phyloP scores from a whole-genome alignment of 257 asterid species.

The Solanum phureja region DNA sequence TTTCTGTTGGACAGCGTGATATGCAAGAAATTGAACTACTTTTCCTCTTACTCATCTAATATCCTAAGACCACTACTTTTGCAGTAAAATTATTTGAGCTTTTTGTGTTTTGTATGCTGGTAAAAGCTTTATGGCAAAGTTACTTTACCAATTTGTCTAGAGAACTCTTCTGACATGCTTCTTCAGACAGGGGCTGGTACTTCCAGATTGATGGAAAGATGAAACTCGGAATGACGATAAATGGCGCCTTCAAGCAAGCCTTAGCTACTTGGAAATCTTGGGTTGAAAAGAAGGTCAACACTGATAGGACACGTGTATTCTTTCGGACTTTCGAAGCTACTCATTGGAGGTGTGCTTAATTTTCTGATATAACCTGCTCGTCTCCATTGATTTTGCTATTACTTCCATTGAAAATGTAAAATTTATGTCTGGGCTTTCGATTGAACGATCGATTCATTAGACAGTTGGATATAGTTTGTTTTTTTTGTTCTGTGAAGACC shows the following conservation, averaged over 20 bases:
- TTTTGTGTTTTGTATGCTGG: neutral
- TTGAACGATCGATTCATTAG: neutral
- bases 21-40: neutral
- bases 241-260: constrained; percentile 52
- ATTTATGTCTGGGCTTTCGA: neutral
- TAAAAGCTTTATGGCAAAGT: neutral
- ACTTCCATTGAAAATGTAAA: neutral
- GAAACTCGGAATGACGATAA: constrained; percentile 78
- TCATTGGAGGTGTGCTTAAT: constrained; percentile 68
- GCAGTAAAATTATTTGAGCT: neutral
- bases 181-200: constrained; percentile 95
- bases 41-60: neutral
- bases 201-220: constrained; percentile 75
- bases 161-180: constrained; percentile 34
- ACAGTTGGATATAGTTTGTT: neutral
- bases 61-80: neutral
- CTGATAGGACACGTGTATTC: constrained; percentile 58
- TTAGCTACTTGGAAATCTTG: constrained; percentile 68
- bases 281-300: constrained; percentile 49
- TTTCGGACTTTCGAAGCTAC: constrained; percentile 84
- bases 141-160: neutral
- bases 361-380: neutral
- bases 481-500: neutral
- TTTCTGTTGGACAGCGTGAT: neutral
- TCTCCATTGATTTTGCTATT: neutral